Base-by-base conservation (phyloP, 257 asterid genomes). In the Apocynum venetum region DNA sequence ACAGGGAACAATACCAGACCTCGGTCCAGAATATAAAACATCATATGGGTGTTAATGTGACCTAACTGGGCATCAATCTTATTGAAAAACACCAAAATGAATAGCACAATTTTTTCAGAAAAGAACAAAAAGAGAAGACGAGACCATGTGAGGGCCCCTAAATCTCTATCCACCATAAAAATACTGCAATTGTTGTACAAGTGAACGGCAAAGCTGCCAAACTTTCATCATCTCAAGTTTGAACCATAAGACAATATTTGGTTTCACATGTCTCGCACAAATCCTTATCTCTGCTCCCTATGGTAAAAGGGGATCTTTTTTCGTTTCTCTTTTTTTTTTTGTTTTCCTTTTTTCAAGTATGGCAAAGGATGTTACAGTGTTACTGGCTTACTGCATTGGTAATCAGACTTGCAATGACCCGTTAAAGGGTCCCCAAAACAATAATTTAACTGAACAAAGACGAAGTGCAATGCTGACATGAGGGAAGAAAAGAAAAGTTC, bases 91-190 rank as follows among this genome's bases (percentile, higher is more conserved):
- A 51, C 75, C 82, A 77, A 76, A 73, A 67, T 41, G 40, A 77
- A 69, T 57, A 76, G 77, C 60, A 67, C 67, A 79, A 55, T 44
- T 43, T 77, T 56, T 31, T 41, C 81, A 75, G 73, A 57, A 77
- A 75, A 76, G 71, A 77, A 79, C 83, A 82, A 82, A 79, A 77
- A 64, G 69, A 73, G 79, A 61, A 48, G 48, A 46, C 57, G 80
- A 2, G 40, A 63, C 44, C 71, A 79, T 65, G 36, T 64, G 81
- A 74, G 74, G 81, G 83, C 67, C 85, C 71, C 59, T 31, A 48
- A 72, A 35, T 74, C 71, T 56, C 71, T 69, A 66, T 78, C 78
- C 59, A 48, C 84, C 69, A 80, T 77, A 47, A 69, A 13, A 31
- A 48, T 17, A 20, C 14, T 64, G 66, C 31, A 35, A 25, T 51